Evolutionary conservation across 139 green algal genomes (phyloP), one percentile per base, ranked within the genome.

Genomic region (Chlamydomonas incerta): DNA sequence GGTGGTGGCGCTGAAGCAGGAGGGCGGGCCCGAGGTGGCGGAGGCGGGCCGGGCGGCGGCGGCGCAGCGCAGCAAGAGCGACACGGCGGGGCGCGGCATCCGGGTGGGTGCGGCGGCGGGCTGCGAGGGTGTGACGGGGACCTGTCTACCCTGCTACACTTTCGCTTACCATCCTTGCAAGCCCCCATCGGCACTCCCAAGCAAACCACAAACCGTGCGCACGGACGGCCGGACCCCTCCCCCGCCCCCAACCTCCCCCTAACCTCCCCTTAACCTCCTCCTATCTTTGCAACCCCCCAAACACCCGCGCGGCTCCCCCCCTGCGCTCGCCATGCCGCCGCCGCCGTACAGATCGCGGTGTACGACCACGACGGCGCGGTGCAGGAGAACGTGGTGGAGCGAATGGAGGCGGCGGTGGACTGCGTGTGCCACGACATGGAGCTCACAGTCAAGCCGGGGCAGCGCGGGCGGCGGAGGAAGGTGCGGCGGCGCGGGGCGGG

Each of bases 11-110:
- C 21, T 85, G 0, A 37, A 52, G 80, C 80, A 85, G 80, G 66
- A 85, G 80, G 80, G 80, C 66, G 80, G 80, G 31, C 80, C 67
- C 50, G 80, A 75, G 80, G 80, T 85, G 47, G 77, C 62, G 63
- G 62, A 52, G 47, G 80, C 80, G 37, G 80, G 66, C 0, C 66
- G 80, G 6, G 35, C 0, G 5, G 80, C 80, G 18, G 41, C 46
- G 21, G 66, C 80, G 66, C 80, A 76, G 46, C 47, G 80, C 18
- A 85, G 77, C 77, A 83, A 83, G 77, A 83, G 77, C 77, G 77
- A 83, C 46, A 83, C 77, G 3, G 50, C 80, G 34, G 47, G 47
- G 9, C 37, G 41, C 41, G 70, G 70, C 41, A 76, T 76, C 41
- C 60, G 60, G 70, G 70, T 60, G 23, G n/a, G n/a, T n/a, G n/a